Evolutionary conservation across 2,329 filamentous ascomycete genomes (phyloP).

Genomic region (Cyphellophora attinorum): DNA sequence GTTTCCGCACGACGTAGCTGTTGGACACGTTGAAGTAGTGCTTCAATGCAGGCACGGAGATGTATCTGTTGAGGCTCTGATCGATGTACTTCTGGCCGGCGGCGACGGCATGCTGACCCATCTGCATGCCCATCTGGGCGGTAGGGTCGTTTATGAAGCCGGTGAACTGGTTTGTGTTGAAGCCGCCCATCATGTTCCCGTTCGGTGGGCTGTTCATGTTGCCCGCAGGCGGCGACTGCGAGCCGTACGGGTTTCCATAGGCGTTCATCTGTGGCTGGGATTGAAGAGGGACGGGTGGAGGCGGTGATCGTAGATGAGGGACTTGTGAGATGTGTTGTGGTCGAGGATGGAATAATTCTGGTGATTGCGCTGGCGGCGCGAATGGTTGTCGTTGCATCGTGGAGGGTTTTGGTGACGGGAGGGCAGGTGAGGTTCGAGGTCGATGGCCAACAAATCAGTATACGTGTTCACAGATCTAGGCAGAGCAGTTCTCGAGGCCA

Average conservation of each 20-base stretch:
- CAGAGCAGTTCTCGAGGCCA: no score
- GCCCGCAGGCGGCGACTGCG: slow-evolving; percentile 26
- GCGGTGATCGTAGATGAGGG: slow-evolving; percentile 89
- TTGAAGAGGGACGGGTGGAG: slow-evolving; percentile 64
- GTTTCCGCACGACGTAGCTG: slow-evolving; percentile 87
- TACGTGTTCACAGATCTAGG: no score
- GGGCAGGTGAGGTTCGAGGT: not conserved
- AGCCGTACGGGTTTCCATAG: slow-evolving; percentile 43
- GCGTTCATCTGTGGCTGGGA: slow-evolving; percentile 20
- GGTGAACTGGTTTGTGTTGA: slow-evolving; percentile 46
- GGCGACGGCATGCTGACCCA: slow-evolving; percentile 83
- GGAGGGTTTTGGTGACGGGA: slow-evolving; percentile 7
- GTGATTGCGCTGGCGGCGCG: slow-evolving; percentile 67
- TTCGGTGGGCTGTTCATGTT: slow-evolving; percentile 19
- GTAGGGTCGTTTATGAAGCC: slow-evolving; percentile 95
- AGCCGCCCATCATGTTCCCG: slow-evolving; percentile 39
- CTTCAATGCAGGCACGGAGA: slow-evolving; percentile 87
- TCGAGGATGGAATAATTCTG: slow-evolving; percentile 91
- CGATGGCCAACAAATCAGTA: no score
- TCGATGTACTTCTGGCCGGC: slow-evolving; percentile 92
- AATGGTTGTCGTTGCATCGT: slow-evolving; percentile 82
- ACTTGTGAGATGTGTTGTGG: slow-evolving; percentile 98
- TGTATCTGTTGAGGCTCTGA: slow-evolving; percentile 81
- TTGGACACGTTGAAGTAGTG: slow-evolving; percentile 99
- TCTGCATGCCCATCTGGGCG: slow-evolving; percentile 87